Conservation (phyloP, 2,329 filamentous ascomycete genomes). For the Cladorrhinum sp. region DNA sequence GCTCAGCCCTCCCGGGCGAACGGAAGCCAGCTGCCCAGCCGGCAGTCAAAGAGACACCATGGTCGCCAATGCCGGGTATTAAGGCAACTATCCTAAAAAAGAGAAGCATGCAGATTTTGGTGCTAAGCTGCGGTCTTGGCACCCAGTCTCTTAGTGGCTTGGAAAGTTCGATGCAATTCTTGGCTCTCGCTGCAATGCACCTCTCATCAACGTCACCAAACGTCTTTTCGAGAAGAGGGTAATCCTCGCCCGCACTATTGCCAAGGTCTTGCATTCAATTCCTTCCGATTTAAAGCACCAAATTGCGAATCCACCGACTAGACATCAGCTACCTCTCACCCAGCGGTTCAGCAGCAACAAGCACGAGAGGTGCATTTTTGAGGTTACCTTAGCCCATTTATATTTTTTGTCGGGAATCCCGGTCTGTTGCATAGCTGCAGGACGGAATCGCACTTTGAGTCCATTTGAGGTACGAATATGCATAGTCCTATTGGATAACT, state of each 20-base stretch:
- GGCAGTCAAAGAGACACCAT: conserved; percentile 15
- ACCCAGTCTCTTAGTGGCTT: conserved; percentile 13
- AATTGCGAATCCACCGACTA: background rate
- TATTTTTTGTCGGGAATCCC: background rate
- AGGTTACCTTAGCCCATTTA: background rate
- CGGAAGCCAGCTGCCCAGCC: conserved; percentile 19
- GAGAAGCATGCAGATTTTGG: background rate
- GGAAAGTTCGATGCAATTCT: conserved; percentile 12
- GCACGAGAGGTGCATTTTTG: no score
- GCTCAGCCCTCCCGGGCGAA: conserved; percentile 8
- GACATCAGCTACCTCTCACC: background rate
- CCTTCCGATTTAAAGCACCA: background rate
- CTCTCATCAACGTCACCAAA: conserved; percentile 13
- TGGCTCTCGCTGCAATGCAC: background rate
- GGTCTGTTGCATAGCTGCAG: no score
- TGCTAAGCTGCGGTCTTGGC: conserved; percentile 16
- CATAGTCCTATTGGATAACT: no score
- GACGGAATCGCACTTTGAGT: no score
- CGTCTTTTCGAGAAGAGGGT: background rate
- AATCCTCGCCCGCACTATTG: background rate
- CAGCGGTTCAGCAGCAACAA: background rate
- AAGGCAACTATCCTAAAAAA: conserved; percentile 10
- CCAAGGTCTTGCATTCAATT: background rate
- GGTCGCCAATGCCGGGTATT: background rate
- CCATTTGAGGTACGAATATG: background rate